Conservation (phyloP, 2,329 filamentous ascomycete genomes). For the Ophiosphaerella narmari region DNA sequence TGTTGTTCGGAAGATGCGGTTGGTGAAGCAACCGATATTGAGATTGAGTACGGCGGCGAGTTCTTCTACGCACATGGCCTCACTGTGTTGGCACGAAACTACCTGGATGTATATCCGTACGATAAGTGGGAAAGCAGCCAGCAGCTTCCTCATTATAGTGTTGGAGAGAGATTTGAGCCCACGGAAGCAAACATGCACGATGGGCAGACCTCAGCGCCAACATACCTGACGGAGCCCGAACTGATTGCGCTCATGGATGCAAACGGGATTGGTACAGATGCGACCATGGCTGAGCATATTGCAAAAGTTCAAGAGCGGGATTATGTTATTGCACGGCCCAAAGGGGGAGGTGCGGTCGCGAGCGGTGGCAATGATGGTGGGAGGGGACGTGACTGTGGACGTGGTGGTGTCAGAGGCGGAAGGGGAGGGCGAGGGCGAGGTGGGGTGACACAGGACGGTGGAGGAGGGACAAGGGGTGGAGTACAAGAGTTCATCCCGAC, state of each 20-base stretch:
- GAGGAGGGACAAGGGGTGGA: conserved; percentile 50
- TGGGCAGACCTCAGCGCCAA: conserved; percentile 84
- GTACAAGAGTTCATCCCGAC: conserved; percentile 92
- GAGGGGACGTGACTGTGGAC: conserved; percentile 51
- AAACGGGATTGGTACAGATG: conserved; percentile 97
- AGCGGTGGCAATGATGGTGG: conserved; percentile 48
- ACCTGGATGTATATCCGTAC: conserved; percentile 93
- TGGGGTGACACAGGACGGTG: conserved; percentile 47
- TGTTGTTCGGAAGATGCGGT: conserved; percentile 95
- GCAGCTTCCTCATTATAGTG: conserved; percentile 76
- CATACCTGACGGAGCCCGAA: conserved; percentile 91
- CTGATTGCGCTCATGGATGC: conserved; percentile 97
- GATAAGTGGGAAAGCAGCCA: conserved; percentile 93
- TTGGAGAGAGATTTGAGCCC: conserved; percentile 83
- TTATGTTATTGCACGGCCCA: conserved; percentile 74
- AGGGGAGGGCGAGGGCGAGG: conserved; percentile 57
- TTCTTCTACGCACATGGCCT: conserved; percentile 81
- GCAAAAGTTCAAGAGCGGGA: conserved; percentile 89
- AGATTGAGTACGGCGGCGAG: conserved; percentile 83
- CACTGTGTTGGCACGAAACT: conserved; percentile 85
- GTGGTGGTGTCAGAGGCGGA: conserved; percentile 34
- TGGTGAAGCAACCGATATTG: conserved; percentile 82
- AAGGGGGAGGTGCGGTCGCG: conserved; percentile 39
- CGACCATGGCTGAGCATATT: conserved; percentile 99
- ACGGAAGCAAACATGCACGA: conserved; percentile 87